phyloP scores from a whole-genome alignment of 2,329 filamentous ascomycete genomes.

The Aspergillus ochraceus region DNA sequence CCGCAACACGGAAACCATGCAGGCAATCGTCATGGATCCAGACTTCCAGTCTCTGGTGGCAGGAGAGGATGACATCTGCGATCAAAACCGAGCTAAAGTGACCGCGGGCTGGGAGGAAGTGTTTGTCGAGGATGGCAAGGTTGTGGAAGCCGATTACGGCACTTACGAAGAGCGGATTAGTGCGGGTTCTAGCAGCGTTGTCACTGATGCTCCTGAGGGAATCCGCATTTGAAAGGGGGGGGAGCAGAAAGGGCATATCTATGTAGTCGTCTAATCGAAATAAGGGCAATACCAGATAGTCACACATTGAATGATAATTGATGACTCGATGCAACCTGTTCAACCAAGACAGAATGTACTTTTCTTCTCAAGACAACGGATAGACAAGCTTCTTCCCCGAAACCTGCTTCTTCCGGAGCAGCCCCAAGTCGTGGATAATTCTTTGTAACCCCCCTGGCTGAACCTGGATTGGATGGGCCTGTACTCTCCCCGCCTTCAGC shows the following conservation, averaged over 20 bases:
- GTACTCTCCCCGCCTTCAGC: constrained; percentile 12
- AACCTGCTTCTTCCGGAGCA: neutral
- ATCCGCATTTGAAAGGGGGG: neutral
- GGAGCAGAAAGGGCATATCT: neutral
- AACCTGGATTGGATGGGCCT: constrained; percentile 10
- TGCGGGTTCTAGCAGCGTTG: neutral
- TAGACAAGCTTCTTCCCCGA: neutral
- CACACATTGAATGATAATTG: neutral
- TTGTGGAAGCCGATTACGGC: neutral
- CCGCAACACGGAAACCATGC: neutral
- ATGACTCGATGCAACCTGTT: neutral
- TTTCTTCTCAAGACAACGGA: neutral
- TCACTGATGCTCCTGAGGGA: neutral
- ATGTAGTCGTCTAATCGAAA: neutral
- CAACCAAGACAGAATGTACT: neutral
- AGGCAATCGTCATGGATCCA: constrained; percentile 1
- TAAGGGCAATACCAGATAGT: neutral
- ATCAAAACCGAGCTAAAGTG: neutral
- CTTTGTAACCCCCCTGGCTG: neutral
- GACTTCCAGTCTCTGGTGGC: constrained; percentile 3
- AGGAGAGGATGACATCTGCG: neutral
- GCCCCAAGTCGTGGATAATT: neutral
- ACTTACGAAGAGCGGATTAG: neutral
- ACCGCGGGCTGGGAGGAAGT: constrained; percentile 5
- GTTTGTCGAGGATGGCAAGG: constrained; percentile 1